Evolutionary conservation across 257 asterid species (phyloP).

Genomic region (Sherardia arvensis): DNA sequence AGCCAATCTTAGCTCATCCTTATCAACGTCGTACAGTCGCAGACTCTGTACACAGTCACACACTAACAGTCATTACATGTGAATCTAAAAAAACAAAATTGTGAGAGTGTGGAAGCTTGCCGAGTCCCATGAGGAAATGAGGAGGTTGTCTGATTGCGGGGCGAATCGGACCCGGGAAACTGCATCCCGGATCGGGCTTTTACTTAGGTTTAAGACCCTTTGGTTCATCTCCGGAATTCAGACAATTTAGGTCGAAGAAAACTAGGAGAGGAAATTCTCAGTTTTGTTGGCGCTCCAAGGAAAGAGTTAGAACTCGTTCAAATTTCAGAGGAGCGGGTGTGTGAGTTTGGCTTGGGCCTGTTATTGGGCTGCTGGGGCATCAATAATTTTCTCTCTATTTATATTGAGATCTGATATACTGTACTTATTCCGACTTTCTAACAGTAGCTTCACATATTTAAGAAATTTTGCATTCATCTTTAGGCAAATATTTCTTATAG

Average conservation of each 20-base stretch:
- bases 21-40: constrained; percentile 68
- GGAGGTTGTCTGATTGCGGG: constrained; percentile 57
- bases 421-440: too few species aligned
- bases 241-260: neutral
- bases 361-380: neutral
- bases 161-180: constrained; percentile 80
- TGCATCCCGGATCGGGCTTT: constrained; percentile 52
- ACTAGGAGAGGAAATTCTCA: neutral
- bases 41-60: constrained; percentile 41
- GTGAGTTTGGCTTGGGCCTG: neutral
- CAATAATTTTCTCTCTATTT: too few species aligned
- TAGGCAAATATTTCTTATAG: too few species aligned
- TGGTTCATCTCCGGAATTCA: constrained; percentile 25
- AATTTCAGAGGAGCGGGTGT: neutral
- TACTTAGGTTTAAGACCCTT: constrained; percentile 27
- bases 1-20: constrained; percentile 49
- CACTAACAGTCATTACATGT: neutral
- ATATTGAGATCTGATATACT: too few species aligned
- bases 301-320: neutral
- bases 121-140: constrained; percentile 82
- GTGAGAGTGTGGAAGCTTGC: constrained; percentile 27
- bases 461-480: too few species aligned
- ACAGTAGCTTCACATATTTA: too few species aligned
- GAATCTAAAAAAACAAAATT: neutral
- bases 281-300: neutral